Conservation (phyloP, 2,329 filamentous ascomycete species). For the Alternaria longipes region DNA sequence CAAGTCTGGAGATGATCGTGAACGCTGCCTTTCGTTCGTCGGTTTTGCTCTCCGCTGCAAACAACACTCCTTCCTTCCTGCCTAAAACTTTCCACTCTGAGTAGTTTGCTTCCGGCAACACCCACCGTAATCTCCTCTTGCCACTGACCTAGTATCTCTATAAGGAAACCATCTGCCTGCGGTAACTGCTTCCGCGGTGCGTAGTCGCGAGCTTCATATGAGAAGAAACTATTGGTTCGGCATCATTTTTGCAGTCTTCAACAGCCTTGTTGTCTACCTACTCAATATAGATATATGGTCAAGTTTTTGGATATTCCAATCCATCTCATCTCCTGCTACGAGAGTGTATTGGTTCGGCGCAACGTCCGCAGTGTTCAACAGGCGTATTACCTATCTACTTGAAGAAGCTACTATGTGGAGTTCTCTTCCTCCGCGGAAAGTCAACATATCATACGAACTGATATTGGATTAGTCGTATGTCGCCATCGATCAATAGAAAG, state of each 20-base stretch:
- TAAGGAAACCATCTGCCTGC: neutral
- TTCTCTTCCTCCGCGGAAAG: neutral
- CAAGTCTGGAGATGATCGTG: neutral
- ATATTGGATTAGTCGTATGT: neutral
- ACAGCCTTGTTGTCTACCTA: neutral
- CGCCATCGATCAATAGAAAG: neutral
- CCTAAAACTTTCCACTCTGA: neutral
- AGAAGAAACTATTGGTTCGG: neutral
- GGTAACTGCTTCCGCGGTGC: neutral
- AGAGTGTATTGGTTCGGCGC: conserved; percentile 1
- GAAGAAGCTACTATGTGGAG: neutral
- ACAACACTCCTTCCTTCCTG: neutral
- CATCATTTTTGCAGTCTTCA: neutral
- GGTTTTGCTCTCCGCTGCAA: neutral
- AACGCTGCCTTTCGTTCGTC: neutral
- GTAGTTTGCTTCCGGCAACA: neutral
- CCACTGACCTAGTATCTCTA: neutral
- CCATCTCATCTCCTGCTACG: neutral
- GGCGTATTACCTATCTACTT: neutral
- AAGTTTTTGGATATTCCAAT: neutral
- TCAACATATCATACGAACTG: too few species aligned
- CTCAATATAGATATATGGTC: neutral
- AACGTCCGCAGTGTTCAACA: conserved; percentile 1
- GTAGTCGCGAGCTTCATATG: neutral
- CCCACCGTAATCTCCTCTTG: neutral